These are phyloP conservation scores for Lepidium didymum DNA, from an alignment of 345 rosid genomes.

Conservation along the genomic window DNA sequence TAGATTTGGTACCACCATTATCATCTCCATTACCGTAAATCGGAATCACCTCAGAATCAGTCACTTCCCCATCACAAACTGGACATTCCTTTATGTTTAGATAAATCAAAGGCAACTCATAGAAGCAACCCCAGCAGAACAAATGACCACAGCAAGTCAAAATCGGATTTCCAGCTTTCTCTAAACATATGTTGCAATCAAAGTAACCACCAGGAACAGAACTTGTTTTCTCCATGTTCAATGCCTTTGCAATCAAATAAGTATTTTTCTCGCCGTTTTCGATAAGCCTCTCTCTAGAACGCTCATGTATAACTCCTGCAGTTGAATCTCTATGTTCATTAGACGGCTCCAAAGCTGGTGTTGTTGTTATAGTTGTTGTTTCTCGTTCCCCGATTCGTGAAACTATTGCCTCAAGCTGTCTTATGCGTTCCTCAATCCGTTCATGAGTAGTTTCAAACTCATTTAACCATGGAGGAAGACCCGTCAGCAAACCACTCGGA, in stretches of 20 bases:
- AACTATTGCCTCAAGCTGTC: slow-evolving; percentile 48
- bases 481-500: slow-evolving; percentile 22
- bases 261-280: slow-evolving; percentile 25
- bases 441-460: slow-evolving; percentile 45
- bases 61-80: slow-evolving; percentile 44
- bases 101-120: slow-evolving; percentile 39
- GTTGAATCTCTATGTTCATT: slow-evolving; percentile 18
- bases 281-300: slow-evolving; percentile 23
- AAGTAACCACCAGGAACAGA: slow-evolving; percentile 30
- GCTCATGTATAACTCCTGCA: slow-evolving; percentile 14
- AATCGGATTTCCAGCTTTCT: slow-evolving; percentile 45
- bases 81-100: slow-evolving; percentile 38
- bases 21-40: slow-evolving; percentile 45
- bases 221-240: slow-evolving; percentile 31
- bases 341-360: neutral
- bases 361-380: slow-evolving; percentile 6
- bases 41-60: slow-evolving; percentile 43
- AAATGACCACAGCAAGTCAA: slow-evolving; percentile 69
- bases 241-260: slow-evolving; percentile 46
- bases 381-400: slow-evolving; percentile 34
- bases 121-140: slow-evolving; percentile 69
- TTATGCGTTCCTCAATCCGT: slow-evolving; percentile 48
- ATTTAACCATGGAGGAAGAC: slow-evolving; percentile 30
- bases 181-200: slow-evolving; percentile 52
- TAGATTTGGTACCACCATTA: slow-evolving; percentile 1